Evolutionary conservation across 371 early-diverging fungal species (phyloP), one percentile per base, ranked within the genome.

Genomic region (Parasitella parasitica): DNA sequence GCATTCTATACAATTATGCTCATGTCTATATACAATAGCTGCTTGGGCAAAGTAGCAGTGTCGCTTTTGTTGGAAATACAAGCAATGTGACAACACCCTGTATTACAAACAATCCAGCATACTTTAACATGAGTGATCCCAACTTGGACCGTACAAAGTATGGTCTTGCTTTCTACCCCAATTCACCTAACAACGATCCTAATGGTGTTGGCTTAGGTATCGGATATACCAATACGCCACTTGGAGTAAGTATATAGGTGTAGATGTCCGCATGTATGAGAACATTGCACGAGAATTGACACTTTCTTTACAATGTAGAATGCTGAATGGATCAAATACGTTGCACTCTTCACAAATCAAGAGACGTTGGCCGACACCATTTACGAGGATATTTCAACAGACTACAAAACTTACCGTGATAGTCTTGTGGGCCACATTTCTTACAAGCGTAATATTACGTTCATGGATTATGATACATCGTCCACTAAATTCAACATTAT

Each of bases 311-410:
- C n/a, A n/a, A n/a, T 49, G 9, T 64, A 71, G 72, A 64, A 64
- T 59, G 73, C 73, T 18, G 58, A 69, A 37, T 73, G 70, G 70
- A 50, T 73, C 2, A 73, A 70, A 34, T 73, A 69, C 57, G 39
- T 70, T 16, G 51, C 70, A 16, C 49, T 70, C 4, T 73, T 73
- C 34, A 67, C 70, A 22, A 70, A 73, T 27, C 73, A 70, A 41
- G 73, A 73, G 53, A 52, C 20, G 5, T 36, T 49, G 49, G 59
- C 73, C 1, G 61, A 69, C 20, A 55, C 48, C 6, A 70, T 73
- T 18, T 73, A 61, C 35, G 54, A 64, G 38, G 37, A 61, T 18
- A 67, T 73, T 58, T 36, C 46, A 50, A 54, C 57, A 5, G 58
- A 66, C 43, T 73, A 73, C 22, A 49, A 58, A 18, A 58, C 61